Conservation (phyloP, 2,329 filamentous ascomycete genomes). For the Pyrenophora tritici-repentis region DNA sequence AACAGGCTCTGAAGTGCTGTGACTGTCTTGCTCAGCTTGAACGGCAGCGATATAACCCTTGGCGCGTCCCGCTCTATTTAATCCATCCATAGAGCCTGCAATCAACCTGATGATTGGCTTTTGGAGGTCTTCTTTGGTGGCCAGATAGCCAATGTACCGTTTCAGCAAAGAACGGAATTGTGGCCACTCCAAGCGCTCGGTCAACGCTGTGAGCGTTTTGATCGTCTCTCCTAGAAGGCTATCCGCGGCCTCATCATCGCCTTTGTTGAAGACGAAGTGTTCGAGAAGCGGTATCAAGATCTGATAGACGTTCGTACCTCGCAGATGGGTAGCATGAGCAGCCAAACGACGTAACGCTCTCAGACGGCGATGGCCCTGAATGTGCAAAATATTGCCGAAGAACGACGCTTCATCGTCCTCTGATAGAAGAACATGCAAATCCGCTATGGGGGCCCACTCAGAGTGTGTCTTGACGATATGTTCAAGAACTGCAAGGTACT, state of each 20-base stretch:
- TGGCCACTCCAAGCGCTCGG: conserved; percentile 81
- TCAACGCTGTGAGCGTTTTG: conserved; percentile 75
- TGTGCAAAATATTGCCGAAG: conserved; percentile 90
- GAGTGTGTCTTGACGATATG: conserved; percentile 74
- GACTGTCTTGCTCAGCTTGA: conserved; percentile 46
- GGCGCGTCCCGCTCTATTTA: conserved; percentile 60
- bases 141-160: conserved; percentile 81
- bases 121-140: conserved; percentile 78
- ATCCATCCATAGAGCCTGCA: conserved; percentile 77
- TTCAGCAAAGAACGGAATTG: conserved; percentile 86
- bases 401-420: conserved; percentile 82
- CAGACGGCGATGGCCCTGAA: conserved; percentile 83
- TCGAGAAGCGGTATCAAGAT: conserved; percentile 92
- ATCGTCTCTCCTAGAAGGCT: conserved; percentile 86
- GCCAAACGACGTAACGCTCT: conserved; percentile 81
- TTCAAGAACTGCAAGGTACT: conserved; percentile 80
- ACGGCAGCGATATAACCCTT: conserved; percentile 39
- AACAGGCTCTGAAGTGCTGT: conserved; percentile 41
- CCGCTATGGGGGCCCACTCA: conserved; percentile 71
- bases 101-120: conserved; percentile 85
- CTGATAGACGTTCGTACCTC: conserved; percentile 77
- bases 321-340: conserved; percentile 69
- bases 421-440: conserved; percentile 73
- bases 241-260: conserved; percentile 76
- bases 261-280: conserved; percentile 87